Evolutionary conservation across 73 alveolate genomes (phyloP).

Genomic region (Paramecium pentaurelia): DNA sequence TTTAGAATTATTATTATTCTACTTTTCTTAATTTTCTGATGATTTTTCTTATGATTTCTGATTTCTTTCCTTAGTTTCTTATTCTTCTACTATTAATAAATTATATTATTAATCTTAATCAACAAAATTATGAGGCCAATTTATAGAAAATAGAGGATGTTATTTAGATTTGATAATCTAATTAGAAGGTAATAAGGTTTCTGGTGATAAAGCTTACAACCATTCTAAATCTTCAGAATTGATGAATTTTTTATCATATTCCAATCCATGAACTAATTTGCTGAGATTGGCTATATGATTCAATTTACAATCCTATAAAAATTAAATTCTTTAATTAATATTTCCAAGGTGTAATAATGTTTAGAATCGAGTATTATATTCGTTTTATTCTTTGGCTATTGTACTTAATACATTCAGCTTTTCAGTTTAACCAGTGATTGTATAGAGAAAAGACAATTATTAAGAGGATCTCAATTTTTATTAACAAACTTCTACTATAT

Average conservation of each 20-base stretch:
- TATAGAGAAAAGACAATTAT: conserved; percentile 16
- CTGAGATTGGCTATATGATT: neutral
- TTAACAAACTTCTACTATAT: conserved; percentile 42
- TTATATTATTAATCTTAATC: neutral
- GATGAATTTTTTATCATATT: neutral
- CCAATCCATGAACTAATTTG: neutral
- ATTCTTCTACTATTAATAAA: neutral
- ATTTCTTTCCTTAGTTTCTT: neutral
- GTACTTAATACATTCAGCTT: conserved; percentile 5
- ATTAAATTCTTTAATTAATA: neutral
- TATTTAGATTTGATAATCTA: neutral
- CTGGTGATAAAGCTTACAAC: neutral
- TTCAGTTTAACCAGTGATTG: neutral
- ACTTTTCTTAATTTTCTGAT: neutral
- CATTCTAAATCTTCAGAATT: neutral
- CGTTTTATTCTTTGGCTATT: neutral
- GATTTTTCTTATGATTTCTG: no score
- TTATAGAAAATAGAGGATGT: neutral
- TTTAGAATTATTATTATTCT: neutral
- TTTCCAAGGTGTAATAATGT: neutral
- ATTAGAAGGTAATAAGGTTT: neutral
- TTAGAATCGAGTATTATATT: neutral
- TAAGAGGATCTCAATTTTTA: conserved; percentile 46
- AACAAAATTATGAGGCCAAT: conserved; percentile 43
- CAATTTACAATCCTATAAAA: neutral